phyloP scores from a whole-genome alignment of 805 yeast genomes.

The Monosporozyma servazzii region DNA sequence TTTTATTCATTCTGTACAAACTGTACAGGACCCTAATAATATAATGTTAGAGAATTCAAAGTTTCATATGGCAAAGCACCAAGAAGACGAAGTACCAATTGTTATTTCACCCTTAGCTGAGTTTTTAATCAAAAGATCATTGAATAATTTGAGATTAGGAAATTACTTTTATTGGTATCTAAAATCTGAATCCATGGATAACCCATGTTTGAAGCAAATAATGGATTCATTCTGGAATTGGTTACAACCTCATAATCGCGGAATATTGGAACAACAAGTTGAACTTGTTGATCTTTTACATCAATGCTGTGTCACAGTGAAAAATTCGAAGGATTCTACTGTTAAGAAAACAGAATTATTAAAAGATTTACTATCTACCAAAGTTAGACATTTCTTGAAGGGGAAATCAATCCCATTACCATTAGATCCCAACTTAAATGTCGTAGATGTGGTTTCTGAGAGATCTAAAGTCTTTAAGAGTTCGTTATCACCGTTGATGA shows the following conservation, averaged over 20 bases:
- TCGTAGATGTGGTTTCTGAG: conserved; percentile 69
- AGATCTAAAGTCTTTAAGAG: conserved; percentile 85
- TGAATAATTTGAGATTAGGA: conserved; percentile 57
- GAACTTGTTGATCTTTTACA: conserved; percentile 59
- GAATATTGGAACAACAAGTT: conserved; percentile 47
- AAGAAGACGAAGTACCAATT: conserved; percentile 16
- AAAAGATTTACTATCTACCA: conserved; percentile 35
- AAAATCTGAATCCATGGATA: conserved; percentile 77
- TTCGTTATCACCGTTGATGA: conserved; percentile 78
- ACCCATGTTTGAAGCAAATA: conserved; percentile 40
- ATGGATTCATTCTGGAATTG: conserved; percentile 37
- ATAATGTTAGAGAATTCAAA: background rate
- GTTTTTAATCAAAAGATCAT: conserved; percentile 66
- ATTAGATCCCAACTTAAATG: conserved; percentile 65
- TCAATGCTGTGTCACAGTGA: conserved; percentile 53
- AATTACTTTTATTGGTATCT: conserved; percentile 88
- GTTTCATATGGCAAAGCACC: background rate
- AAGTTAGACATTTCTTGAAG: conserved; percentile 33
- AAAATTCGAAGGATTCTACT: conserved; percentile 64
- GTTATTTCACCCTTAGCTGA: conserved; percentile 55
- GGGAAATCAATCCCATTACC: conserved; percentile 59
- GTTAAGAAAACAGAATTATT: conserved; percentile 64
- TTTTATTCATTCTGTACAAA: conserved; percentile 2
- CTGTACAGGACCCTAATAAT: conserved; percentile 7
- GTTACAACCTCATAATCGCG: conserved; percentile 18